These are phyloP conservation scores for Glarea lozoyensis DNA, from an alignment of 495 filamentous ascomycete genomes.

Conservation along the genomic window DNA sequence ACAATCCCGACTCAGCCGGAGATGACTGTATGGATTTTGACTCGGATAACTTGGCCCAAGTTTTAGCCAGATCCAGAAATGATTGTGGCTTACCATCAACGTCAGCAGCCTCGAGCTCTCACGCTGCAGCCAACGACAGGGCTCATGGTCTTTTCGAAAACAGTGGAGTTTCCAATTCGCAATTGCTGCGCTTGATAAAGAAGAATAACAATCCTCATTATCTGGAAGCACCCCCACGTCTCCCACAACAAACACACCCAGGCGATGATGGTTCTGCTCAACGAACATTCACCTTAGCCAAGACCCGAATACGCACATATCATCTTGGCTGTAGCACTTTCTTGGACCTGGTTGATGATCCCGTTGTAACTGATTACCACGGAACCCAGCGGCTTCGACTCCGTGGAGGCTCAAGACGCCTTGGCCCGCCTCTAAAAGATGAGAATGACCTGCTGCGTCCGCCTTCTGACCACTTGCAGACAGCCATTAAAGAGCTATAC, in stretches of 20 bases:
- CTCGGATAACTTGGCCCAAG: too few relatives aligned
- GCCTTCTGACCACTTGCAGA: slow-evolving; percentile 12
- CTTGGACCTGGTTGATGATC: slow-evolving; percentile 58
- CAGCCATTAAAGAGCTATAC: slow-evolving; percentile 38
- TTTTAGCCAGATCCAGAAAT: too few relatives aligned
- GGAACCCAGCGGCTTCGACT: slow-evolving; percentile 40
- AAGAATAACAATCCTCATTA: slow-evolving; percentile 29
- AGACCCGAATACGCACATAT: slow-evolving; percentile 53
- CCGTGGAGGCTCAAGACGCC: slow-evolving; percentile 38
- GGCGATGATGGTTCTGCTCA: slow-evolving; percentile 29
- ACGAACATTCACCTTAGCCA: slow-evolving; percentile 43
- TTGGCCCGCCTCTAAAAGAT: slow-evolving; percentile 25
- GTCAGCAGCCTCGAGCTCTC: background rate
- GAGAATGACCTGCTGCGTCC: slow-evolving; percentile 9
- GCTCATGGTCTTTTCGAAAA: background rate
- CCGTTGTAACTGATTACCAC: slow-evolving; percentile 26
- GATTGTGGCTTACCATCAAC: too few relatives aligned
- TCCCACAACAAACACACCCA: slow-evolving; percentile 29
- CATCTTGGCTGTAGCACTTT: slow-evolving; percentile 49
- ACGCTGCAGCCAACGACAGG: background rate
- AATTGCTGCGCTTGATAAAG: background rate
- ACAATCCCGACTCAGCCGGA: too few relatives aligned
- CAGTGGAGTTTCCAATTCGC: background rate
- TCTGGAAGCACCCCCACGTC: slow-evolving; percentile 29
- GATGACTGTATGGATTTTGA: too few relatives aligned